These are phyloP conservation scores for Alternaria burnsii DNA, from an alignment of 2,329 filamentous ascomycete species.

Conservation along the genomic window DNA sequence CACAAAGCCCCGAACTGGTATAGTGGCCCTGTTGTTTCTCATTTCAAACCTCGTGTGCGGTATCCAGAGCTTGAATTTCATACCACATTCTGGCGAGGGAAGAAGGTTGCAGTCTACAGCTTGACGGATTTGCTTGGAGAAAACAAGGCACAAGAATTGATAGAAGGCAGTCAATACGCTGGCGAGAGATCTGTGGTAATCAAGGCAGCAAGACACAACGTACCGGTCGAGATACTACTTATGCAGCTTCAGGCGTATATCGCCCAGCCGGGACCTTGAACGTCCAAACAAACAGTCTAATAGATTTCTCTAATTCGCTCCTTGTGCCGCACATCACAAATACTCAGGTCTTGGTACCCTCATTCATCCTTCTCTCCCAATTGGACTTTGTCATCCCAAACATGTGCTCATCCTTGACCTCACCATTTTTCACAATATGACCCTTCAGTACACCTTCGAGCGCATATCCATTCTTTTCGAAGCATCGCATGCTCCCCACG, in stretches of 20 bases:
- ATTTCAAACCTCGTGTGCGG: conserved; percentile 36
- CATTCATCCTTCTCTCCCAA: conserved; percentile 30
- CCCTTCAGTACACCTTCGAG: conserved; percentile 49
- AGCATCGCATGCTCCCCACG: conserved; percentile 44
- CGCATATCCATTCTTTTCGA: conserved; percentile 52
- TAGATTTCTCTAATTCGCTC: neutral
- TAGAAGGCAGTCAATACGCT: conserved; percentile 33
- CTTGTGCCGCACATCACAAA: neutral
- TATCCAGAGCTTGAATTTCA: conserved; percentile 44
- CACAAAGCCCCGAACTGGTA: conserved; percentile 42
- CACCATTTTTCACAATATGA: conserved; percentile 48
- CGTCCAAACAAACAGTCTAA: neutral
- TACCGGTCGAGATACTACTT: conserved; percentile 40
- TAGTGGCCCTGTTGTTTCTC: conserved; percentile 32
- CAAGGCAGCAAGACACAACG: conserved; percentile 39
- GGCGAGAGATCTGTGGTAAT: conserved; percentile 38
- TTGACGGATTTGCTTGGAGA: conserved; percentile 46
- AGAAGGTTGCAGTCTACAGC: conserved; percentile 46
- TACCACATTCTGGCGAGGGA: conserved; percentile 41
- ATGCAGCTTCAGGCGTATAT: conserved; percentile 46
- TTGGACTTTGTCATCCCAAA: conserved; percentile 48
- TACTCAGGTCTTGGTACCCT: conserved; percentile 2
- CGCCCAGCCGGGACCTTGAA: conserved; percentile 32
- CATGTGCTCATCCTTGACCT: conserved; percentile 41
- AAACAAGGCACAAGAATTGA: conserved; percentile 34